Evolutionary conservation across 1,139 yeast species (phyloP).

Genomic region (Hemisphaericaspora lyxosophila): DNA sequence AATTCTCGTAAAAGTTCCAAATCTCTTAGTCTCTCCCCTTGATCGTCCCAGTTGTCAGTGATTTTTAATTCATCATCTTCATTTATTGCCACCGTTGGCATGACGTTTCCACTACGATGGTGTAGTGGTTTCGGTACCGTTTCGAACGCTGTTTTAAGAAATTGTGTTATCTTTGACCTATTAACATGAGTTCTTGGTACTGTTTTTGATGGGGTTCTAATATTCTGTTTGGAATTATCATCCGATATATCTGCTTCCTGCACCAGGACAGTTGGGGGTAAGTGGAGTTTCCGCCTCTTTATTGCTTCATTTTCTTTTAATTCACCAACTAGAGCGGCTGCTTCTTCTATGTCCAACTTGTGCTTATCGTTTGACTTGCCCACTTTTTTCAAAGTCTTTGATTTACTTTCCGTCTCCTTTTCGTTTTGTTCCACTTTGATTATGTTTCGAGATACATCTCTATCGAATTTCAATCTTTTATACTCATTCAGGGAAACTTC

Average conservation of each 20-base stretch:
- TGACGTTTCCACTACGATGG: slow-evolving; percentile 19
- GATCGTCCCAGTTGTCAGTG: slow-evolving; percentile 14
- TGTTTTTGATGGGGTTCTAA: too few relatives aligned
- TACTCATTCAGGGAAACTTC: slow-evolving; percentile 48
- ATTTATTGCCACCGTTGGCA: slow-evolving; percentile 26
- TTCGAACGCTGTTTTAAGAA: slow-evolving; percentile 19
- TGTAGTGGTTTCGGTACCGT: slow-evolving; percentile 32
- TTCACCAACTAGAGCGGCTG: slow-evolving; percentile 29
- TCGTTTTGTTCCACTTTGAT: slow-evolving; percentile 35
- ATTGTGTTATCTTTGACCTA: slow-evolving; percentile 11
- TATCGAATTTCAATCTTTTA: slow-evolving; percentile 45
- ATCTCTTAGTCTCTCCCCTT: slow-evolving; percentile 24
- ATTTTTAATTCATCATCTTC: slow-evolving; percentile 22
- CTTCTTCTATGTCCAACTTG: slow-evolving; percentile 24
- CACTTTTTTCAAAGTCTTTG: slow-evolving; percentile 18
- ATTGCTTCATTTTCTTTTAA: slow-evolving; percentile 13
- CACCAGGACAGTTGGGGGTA: slow-evolving; percentile 6
- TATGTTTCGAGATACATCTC: slow-evolving; percentile 49
- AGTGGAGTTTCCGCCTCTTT: slow-evolving; percentile 14
- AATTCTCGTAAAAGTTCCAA: slow-evolving; percentile 27
- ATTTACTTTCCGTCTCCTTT: slow-evolving; percentile 26
- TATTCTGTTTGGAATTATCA: not conserved
- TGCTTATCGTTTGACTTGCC: slow-evolving; percentile 9
- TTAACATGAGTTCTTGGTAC: too few relatives aligned
- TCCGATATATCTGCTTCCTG: too few relatives aligned